Conservation (phyloP, 2,329 filamentous ascomycete genomes). For the Colletotrichum lupini region DNA sequence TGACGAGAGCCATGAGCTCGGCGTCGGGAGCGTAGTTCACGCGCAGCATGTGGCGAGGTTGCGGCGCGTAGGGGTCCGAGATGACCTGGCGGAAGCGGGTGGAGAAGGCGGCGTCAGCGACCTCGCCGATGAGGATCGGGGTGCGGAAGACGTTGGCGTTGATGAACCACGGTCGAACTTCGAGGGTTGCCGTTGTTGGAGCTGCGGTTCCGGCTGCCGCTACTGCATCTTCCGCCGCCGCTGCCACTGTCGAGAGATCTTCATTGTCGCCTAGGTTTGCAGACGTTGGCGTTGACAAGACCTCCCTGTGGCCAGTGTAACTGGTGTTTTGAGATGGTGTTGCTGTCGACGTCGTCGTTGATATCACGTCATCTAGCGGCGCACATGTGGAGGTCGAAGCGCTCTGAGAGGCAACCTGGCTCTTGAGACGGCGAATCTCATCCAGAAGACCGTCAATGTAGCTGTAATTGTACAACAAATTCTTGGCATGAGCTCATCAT, state of each 20-base stretch:
- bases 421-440: constrained; percentile 46
- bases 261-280: constrained; percentile 3
- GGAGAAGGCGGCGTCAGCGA: constrained; percentile 49
- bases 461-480: constrained; percentile 29
- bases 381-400: not conserved
- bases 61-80: constrained; percentile 38
- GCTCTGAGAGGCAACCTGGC: constrained; percentile 15
- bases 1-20: constrained; percentile 41
- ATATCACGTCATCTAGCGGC: not conserved
- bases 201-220: not conserved
- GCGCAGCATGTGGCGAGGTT: constrained; percentile 45
- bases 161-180: constrained; percentile 46
- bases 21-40: constrained; percentile 47
- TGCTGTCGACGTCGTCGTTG: not conserved
- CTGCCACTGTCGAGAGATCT: not conserved
- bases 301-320: not conserved
- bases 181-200: constrained; percentile 19
- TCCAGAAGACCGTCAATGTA: constrained; percentile 48
- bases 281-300: constrained; percentile 4
- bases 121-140: constrained; percentile 47
- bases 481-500: not conserved
- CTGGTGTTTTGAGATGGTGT: not conserved
- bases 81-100: constrained; percentile 49
- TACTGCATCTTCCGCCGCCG: too few species aligned
- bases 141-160: constrained; percentile 45